Evolutionary conservation across 2,329 filamentous ascomycete species (phyloP).

Genomic region (Blastomyces silverae): DNA sequence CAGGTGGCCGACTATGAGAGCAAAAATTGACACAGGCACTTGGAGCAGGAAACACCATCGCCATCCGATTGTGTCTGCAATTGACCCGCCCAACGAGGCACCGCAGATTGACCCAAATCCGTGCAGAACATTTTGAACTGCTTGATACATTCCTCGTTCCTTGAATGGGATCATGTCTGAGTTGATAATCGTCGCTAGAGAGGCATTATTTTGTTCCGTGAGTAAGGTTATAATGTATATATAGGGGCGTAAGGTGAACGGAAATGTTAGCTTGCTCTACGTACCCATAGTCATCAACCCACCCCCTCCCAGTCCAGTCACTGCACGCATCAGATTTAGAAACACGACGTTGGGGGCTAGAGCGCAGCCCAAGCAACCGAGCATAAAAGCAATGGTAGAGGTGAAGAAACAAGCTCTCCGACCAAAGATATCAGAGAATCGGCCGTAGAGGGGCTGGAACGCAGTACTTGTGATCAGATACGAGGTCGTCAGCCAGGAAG

Average conservation of each 20-base stretch:
- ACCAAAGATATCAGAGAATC: conserved; percentile 66
- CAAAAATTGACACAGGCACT: conserved; percentile 53
- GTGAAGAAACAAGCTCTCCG: conserved; percentile 54
- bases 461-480: conserved; percentile 59
- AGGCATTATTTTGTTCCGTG: background rate
- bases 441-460: conserved; percentile 66
- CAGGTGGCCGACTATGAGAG: conserved; percentile 48
- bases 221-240: background rate
- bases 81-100: conserved; percentile 41
- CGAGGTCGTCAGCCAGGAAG: conserved; percentile 51
- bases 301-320: conserved; percentile 67
- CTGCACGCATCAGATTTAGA: conserved; percentile 62
- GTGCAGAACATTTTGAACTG: conserved; percentile 53
- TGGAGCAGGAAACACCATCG: conserved; percentile 54
- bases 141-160: conserved; percentile 65
- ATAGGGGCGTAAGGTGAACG: background rate
- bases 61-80: conserved; percentile 43
- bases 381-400: conserved; percentile 55
- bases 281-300: conserved; percentile 59
- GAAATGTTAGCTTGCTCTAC: conserved; percentile 6
- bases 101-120: conserved; percentile 57
- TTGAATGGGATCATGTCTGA: conserved; percentile 69
- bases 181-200: conserved; percentile 56
- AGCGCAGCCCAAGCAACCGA: conserved; percentile 63
- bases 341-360: conserved; percentile 59